These are phyloP conservation scores for Rhynchospora tenuis DNA, from an alignment of 176 grass and related monocot genomes.

Conservation along the genomic window DNA sequence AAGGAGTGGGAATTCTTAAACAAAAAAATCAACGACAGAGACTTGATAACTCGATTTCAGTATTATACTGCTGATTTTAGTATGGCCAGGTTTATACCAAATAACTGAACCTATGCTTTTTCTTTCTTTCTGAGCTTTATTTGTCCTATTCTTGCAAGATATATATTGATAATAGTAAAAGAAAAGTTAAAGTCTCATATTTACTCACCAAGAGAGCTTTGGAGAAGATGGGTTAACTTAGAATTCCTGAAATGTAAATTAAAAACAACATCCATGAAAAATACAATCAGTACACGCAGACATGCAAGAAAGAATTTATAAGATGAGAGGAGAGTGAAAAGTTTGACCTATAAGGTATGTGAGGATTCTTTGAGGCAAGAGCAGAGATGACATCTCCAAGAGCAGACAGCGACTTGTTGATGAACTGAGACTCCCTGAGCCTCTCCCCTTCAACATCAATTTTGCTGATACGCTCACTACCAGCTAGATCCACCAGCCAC, in stretches of 20 bases:
- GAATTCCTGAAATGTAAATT: slow-evolving; percentile 62
- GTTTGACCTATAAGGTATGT: slow-evolving; percentile 84
- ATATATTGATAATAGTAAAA: background rate
- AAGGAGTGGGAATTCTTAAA: background rate
- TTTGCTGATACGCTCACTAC: slow-evolving; percentile 74
- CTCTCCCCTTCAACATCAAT: slow-evolving; percentile 90
- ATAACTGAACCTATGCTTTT: background rate
- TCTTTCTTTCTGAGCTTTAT: background rate
- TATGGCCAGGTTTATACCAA: background rate
- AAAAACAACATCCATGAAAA: slow-evolving; percentile 1
- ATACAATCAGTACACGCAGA: background rate
- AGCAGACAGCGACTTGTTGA: slow-evolving; percentile 89
- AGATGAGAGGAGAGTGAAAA: background rate
- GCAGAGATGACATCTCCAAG: slow-evolving; percentile 91
- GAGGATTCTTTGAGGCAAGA: slow-evolving; percentile 76
- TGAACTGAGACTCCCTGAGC: slow-evolving; percentile 79
- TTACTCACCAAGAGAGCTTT: slow-evolving; percentile 77
- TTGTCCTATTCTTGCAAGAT: background rate
- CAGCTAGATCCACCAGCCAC: slow-evolving; percentile 94
- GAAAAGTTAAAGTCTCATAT: background rate
- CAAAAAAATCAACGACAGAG: background rate
- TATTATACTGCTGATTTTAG: background rate
- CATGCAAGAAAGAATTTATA: background rate
- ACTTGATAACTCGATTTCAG: background rate
- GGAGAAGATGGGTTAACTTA: slow-evolving; percentile 92